phyloP scores from a whole-genome alignment of 441 rosid genomes.

The Adansonia grandidieri region DNA sequence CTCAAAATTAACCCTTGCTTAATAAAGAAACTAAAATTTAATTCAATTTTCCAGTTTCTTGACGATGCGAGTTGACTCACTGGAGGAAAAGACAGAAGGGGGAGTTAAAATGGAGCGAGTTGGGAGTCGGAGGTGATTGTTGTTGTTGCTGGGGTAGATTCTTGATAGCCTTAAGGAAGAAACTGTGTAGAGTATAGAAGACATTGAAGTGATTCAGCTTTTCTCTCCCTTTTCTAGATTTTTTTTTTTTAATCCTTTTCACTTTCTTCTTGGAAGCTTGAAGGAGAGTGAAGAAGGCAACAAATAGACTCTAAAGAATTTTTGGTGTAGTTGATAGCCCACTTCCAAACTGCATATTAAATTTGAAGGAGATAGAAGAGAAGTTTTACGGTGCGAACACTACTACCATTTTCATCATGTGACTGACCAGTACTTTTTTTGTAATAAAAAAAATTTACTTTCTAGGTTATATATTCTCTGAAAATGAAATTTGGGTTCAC shows the following conservation, averaged over 20 bases:
- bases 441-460: neutral
- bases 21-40: neutral
- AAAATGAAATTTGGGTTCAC: neutral
- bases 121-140: slow-evolving; percentile 35
- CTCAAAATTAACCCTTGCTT: neutral
- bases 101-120: slow-evolving; percentile 39
- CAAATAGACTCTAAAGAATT: neutral
- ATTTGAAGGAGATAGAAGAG: neutral
- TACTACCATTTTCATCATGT: neutral
- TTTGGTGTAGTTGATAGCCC: neutral
- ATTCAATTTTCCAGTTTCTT: neutral
- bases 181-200: slow-evolving; percentile 62
- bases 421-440: no score
- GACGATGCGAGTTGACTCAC: slow-evolving; percentile 48
- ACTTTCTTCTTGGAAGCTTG: neutral
- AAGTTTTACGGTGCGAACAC: neutral
- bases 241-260: neutral
- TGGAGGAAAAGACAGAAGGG: slow-evolving; percentile 36
- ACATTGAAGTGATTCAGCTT: slow-evolving; percentile 46
- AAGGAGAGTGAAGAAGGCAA: neutral
- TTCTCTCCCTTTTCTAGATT: neutral
- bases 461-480: neutral
- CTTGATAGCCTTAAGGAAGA: slow-evolving; percentile 46
- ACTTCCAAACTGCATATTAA: neutral
- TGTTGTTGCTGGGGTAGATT: slow-evolving; percentile 31